Conservation (phyloP, 2,329 filamentous ascomycete species). For the Rhynchosporium agropyri region DNA sequence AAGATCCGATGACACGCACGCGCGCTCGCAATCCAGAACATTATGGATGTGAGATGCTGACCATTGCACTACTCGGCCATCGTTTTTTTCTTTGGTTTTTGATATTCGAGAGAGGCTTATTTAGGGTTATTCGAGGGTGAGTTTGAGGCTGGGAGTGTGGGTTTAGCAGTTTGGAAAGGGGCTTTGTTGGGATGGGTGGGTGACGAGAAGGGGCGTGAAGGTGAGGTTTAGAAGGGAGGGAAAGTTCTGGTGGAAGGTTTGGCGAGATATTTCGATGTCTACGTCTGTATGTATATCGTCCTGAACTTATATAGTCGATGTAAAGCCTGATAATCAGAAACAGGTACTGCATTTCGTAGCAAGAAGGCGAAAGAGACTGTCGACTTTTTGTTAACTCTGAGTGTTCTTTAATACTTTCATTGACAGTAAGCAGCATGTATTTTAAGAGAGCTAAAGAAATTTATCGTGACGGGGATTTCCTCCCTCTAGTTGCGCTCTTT, state of each 20-base stretch:
- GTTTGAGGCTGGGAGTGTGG: neutral
- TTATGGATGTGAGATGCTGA: conserved; percentile 6
- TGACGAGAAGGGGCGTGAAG: neutral
- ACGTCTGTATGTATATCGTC: neutral
- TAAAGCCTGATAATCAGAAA: too few species aligned
- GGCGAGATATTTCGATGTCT: neutral
- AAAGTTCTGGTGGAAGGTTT: neutral
- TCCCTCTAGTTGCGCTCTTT: too few species aligned
- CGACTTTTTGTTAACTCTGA: too few species aligned
- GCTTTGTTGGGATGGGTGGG: neutral
- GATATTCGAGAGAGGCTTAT: neutral
- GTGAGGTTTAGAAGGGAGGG: neutral
- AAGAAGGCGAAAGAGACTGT: neutral
- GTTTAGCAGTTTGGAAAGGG: too few species aligned
- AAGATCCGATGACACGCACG: neutral
- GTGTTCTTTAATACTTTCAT: too few species aligned
- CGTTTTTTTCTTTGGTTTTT: neutral
- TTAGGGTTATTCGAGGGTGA: neutral
- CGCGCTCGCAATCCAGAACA: neutral
- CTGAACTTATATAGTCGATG: too few species aligned
- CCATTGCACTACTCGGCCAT: conserved; percentile 13
- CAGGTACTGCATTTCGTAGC: too few species aligned
- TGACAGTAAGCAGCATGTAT: too few species aligned
- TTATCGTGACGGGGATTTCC: too few species aligned
- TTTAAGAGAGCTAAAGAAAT: too few species aligned